Evolutionary conservation across 2,329 filamentous ascomycete genomes (phyloP).

Genomic region (Talaromyces sp.): DNA sequence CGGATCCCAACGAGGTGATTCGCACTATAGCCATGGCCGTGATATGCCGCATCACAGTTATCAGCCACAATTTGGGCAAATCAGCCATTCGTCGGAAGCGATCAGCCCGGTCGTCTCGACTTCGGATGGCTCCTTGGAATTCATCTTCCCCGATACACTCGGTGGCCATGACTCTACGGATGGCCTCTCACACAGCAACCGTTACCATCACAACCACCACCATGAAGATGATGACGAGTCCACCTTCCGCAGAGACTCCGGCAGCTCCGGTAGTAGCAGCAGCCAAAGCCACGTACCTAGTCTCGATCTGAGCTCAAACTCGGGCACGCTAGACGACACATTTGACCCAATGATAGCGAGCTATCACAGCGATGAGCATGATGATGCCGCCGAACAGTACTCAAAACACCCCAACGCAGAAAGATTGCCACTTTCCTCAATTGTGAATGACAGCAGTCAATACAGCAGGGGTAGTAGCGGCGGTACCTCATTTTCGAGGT

Average conservation of each 20-base stretch:
- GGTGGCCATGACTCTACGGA: slow-evolving; percentile 40
- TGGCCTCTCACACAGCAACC: slow-evolving; percentile 28
- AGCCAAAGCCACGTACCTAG: slow-evolving; percentile 26
- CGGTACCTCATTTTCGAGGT: slow-evolving; percentile 31
- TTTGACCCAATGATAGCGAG: slow-evolving; percentile 33
- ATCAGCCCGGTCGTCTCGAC: slow-evolving; percentile 41
- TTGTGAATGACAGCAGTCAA: slow-evolving; percentile 29
- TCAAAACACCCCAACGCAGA: slow-evolving; percentile 28
- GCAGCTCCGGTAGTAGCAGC: slow-evolving; percentile 23
- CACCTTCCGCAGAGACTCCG: slow-evolving; percentile 25
- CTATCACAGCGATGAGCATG: slow-evolving; percentile 27
- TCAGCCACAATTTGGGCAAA: slow-evolving; percentile 34
- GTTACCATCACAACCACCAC: slow-evolving; percentile 20
- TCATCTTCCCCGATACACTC: slow-evolving; percentile 41
- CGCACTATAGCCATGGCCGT: slow-evolving; percentile 33
- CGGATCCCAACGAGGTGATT: slow-evolving; percentile 28
- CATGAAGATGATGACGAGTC: slow-evolving; percentile 26
- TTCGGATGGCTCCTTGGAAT: slow-evolving; percentile 32
- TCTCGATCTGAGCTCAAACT: slow-evolving; percentile 27
- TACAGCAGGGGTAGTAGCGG: slow-evolving; percentile 26
- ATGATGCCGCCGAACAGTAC: slow-evolving; percentile 24
- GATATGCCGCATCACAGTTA: slow-evolving; percentile 8
- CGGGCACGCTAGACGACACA: slow-evolving; percentile 27
- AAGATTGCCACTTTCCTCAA: slow-evolving; percentile 25
- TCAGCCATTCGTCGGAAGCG: slow-evolving; percentile 37